Conservation (phyloP, 768 basidiomycete species). For the Lactarius hengduanensis region DNA sequence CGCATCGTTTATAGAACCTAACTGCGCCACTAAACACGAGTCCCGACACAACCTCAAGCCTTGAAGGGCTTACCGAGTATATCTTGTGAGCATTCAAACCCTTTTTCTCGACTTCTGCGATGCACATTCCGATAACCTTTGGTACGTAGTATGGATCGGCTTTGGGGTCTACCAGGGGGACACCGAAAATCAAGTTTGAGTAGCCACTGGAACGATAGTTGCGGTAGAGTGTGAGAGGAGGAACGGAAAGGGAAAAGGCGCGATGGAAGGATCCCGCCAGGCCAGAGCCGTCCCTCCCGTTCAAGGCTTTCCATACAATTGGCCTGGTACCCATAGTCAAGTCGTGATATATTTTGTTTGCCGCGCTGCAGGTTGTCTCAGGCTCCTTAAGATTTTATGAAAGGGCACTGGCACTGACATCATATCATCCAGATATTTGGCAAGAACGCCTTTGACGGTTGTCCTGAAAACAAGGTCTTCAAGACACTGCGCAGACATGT, state of each 20-base stretch:
- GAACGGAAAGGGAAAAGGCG: constrained; percentile 61
- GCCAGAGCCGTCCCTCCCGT: constrained; percentile 64
- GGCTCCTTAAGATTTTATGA: not conserved
- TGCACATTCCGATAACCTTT: constrained; percentile 76
- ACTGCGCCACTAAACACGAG: constrained; percentile 17
- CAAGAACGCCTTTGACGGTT: constrained; percentile 59
- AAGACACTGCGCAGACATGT: constrained; percentile 55
- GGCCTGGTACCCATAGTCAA: constrained; percentile 62
- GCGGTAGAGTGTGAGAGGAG: constrained; percentile 71
- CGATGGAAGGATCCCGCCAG: constrained; percentile 57
- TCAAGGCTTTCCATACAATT: constrained; percentile 63
- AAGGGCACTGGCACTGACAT: constrained; percentile 45
- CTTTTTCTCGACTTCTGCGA: constrained; percentile 76
- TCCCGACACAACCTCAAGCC: not conserved
- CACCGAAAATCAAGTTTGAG: constrained; percentile 85
- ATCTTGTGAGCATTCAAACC: constrained; percentile 80
- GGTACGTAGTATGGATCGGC: constrained; percentile 77
- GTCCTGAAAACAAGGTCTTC: constrained; percentile 70
- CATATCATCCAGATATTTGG: constrained; percentile 78
- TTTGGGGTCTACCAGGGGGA: constrained; percentile 85
- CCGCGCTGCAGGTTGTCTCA: constrained; percentile 53
- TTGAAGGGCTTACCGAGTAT: constrained; percentile 55
- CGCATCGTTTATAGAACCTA: constrained; percentile 81
- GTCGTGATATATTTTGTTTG: constrained; percentile 70
- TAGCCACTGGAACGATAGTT: constrained; percentile 81